Percentiles rank a stretch among this genome's conserved stretches.
Conservation (phyloP, 2,329 filamentous ascomycete genomes). For the Ceratocystis albifundus region DNA sequence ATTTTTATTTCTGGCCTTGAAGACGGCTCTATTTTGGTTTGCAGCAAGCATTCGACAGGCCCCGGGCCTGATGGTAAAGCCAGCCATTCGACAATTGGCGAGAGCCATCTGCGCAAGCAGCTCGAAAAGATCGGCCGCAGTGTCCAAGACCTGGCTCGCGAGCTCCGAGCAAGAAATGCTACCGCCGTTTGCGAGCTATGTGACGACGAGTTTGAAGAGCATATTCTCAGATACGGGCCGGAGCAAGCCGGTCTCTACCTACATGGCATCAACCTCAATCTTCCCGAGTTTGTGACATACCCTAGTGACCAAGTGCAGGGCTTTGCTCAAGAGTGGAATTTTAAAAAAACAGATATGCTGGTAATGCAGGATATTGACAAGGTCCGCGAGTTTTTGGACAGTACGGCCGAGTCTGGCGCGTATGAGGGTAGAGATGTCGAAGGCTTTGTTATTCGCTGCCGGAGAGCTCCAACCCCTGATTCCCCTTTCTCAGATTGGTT, state of each 20-base stretch:
- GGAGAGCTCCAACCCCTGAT: conserved; percentile 44
- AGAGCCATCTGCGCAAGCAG: conserved; percentile 70
- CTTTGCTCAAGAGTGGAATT: conserved; percentile 88
- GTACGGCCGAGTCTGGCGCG: conserved; percentile 74
- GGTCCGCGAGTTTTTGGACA: conserved; percentile 71
- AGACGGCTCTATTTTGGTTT: conserved; percentile 83
- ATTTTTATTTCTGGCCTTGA: conserved; percentile 91
- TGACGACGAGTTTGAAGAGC: conserved; percentile 92
- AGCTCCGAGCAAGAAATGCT: conserved; percentile 68
- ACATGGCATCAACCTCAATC: conserved; percentile 89
- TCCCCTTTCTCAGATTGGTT: conserved; percentile 81
- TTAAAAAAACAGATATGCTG: conserved; percentile 75
- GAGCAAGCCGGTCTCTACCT: conserved; percentile 83
- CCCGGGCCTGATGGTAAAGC: conserved; percentile 55
- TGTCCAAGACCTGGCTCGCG: conserved; percentile 62
- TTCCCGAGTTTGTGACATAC: conserved; percentile 85
- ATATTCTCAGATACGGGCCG: conserved; percentile 78
- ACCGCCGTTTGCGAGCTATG: conserved; percentile 94
- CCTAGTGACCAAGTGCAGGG: conserved; percentile 69
- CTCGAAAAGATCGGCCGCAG: conserved; percentile 66
- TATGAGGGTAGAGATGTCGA: conserved; percentile 89
- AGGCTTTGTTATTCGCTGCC: conserved; percentile 92
- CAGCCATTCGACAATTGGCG: conserved; percentile 77
- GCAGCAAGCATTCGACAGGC: conserved; percentile 96
- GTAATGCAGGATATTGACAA: conserved; percentile 61